These are phyloP conservation scores for Rosa chinensis DNA, from an alignment of 306 rosid genomes.

Conservation along the genomic window DNA sequence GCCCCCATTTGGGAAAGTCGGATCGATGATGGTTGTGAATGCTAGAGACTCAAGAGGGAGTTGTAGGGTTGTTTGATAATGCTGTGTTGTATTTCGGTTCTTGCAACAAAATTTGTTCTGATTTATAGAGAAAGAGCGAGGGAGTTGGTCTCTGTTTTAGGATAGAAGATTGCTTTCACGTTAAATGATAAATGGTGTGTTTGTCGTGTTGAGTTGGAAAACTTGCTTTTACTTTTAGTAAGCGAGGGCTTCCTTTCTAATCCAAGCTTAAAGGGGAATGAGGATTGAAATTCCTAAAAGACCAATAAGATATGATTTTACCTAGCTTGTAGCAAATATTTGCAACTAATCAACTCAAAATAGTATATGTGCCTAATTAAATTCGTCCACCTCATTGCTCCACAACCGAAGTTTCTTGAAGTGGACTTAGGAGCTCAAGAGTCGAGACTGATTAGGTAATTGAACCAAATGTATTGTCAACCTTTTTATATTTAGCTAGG, in stretches of 20 bases:
- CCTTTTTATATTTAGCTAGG: not conserved
- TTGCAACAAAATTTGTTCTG: not conserved
- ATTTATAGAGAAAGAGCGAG: constrained; percentile 19
- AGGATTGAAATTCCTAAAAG: not conserved
- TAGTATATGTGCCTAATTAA: too few species aligned
- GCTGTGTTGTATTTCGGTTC: not conserved
- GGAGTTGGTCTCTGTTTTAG: not conserved
- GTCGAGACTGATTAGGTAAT: not conserved
- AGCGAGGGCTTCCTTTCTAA: constrained; percentile 25
- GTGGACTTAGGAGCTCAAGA: too few species aligned
- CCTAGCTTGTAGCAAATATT: not conserved
- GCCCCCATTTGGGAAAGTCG: constrained; percentile 25
- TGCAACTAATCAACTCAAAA: too few species aligned
- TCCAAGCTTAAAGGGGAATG: constrained; percentile 14
- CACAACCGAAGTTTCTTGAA: too few species aligned
- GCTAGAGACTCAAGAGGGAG: not conserved
- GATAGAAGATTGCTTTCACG: constrained; percentile 36
- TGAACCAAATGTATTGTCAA: not conserved
- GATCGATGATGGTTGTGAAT: not conserved
- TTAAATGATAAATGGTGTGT: constrained; percentile 14
- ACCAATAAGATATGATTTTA: not conserved
- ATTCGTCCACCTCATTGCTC: too few species aligned
- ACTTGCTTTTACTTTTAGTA: constrained; percentile 26
- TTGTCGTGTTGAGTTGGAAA: constrained; percentile 9
- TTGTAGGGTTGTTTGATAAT: not conserved